These are phyloP conservation scores for Botrytis sinoallii DNA, from an alignment of 2,329 filamentous ascomycete species.

Conservation along the genomic window DNA sequence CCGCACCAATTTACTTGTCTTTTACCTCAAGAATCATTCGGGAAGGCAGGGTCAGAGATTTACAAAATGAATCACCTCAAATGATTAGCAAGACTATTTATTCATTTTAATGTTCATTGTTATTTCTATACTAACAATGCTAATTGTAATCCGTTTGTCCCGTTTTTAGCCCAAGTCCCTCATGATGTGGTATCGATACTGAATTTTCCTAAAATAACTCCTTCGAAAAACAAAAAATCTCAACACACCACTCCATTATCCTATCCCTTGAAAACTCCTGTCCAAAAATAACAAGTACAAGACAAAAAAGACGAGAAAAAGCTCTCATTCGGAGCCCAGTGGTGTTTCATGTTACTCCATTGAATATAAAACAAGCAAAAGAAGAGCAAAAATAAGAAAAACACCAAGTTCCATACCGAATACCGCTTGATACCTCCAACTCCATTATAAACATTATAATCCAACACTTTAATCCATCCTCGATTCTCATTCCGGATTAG, in stretches of 20 bases:
- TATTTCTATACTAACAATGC: slow-evolving; percentile 5
- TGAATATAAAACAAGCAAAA: background rate
- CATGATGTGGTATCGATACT: slow-evolving; percentile 11
- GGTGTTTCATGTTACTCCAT: background rate
- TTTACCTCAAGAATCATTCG: background rate
- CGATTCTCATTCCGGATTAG: background rate
- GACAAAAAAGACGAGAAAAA: no score
- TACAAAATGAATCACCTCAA: background rate
- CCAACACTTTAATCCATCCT: background rate
- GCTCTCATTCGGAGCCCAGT: background rate
- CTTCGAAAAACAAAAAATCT: background rate
- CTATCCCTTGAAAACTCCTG: background rate
- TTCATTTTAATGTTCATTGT: slow-evolving; percentile 2
- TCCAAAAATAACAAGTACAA: background rate
- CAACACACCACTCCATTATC: background rate
- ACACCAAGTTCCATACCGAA: background rate
- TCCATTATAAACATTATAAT: background rate
- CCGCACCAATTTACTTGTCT: background rate
- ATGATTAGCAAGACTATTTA: background rate
- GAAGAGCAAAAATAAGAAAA: background rate
- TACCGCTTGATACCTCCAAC: background rate
- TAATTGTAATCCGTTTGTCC: background rate
- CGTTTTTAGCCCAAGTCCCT: background rate
- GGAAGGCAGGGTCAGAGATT: background rate
- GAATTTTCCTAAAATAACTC: slow-evolving; percentile 11